Percentiles rank a stretch among this genome's conserved stretches.
phyloP scores from a whole-genome alignment of 108 stramenopile species.

The Nitzschia palea region DNA sequence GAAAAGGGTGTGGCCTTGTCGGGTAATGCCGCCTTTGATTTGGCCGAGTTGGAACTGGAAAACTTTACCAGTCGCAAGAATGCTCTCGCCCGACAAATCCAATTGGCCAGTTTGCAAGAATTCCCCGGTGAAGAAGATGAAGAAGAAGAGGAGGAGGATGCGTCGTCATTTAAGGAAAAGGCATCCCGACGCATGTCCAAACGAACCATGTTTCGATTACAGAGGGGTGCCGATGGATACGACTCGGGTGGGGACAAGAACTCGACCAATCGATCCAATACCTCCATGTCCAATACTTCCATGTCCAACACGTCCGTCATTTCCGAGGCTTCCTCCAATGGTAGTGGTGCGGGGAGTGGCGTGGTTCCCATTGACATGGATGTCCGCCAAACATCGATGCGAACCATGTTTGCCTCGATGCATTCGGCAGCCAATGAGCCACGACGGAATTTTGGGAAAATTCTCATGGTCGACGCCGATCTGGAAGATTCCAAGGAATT shows the following conservation, averaged over 20 bases:
- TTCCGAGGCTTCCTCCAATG: neutral
- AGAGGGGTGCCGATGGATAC: neutral
- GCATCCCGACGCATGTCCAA: neutral
- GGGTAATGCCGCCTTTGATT: constrained; percentile 35
- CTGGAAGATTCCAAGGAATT: neutral
- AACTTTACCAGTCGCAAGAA: constrained; percentile 24
- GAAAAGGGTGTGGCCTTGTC: constrained; percentile 23
- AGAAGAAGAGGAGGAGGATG: neutral
- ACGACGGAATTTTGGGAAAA: constrained; percentile 7
- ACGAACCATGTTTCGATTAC: constrained; percentile 10
- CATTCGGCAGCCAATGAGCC: constrained; percentile 7
- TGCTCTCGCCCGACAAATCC: constrained; percentile 21
- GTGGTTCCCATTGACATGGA: no score
- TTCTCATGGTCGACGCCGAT: neutral
- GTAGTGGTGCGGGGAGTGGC: neutral
- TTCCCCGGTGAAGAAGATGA: constrained; percentile 3
- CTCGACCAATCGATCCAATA: no score
- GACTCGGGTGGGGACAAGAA: neutral
- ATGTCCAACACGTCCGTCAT: neutral
- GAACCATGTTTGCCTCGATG: constrained; percentile 8
- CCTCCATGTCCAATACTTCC: no score
- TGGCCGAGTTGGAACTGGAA: constrained; percentile 36
- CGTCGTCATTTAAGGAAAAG: neutral
- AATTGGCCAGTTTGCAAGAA: constrained; percentile 7
- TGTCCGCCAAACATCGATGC: neutral